phyloP scores from a whole-genome alignment of 768 basidiomycete genomes.

The Agaricus bisporus region DNA sequence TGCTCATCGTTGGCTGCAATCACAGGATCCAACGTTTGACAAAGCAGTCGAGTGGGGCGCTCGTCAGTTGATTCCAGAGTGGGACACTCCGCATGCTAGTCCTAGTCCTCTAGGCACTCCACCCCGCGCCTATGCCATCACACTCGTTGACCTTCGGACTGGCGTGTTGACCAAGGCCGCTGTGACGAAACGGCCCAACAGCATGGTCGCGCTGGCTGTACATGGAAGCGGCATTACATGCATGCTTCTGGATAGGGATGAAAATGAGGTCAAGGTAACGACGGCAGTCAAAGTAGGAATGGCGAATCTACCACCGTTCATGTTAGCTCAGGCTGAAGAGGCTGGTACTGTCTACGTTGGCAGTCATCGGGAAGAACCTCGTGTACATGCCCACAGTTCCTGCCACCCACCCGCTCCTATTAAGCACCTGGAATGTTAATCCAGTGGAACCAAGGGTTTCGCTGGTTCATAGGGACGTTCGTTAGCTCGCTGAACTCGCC shows the following conservation, averaged over 20 bases:
- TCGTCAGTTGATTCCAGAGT: constrained; percentile 8
- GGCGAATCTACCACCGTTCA: constrained; percentile 17
- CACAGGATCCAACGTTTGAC: constrained; percentile 11
- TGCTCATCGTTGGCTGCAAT: neutral
- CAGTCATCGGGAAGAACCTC: too few relatives aligned
- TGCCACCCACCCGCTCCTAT: too few relatives aligned
- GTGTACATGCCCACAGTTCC: too few relatives aligned
- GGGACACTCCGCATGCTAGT: neutral
- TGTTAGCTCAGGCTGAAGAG: constrained; percentile 7
- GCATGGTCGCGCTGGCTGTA: constrained; percentile 12
- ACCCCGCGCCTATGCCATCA: neutral
- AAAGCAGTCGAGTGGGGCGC: constrained; percentile 10
- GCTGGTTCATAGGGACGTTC: too few relatives aligned
- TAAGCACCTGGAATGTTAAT: too few relatives aligned
- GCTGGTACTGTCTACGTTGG: constrained; percentile 8
- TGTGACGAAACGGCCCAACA: constrained; percentile 8
- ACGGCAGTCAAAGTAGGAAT: constrained; percentile 15
- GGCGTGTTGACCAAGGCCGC: constrained; percentile 3
- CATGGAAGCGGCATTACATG: constrained; percentile 18
- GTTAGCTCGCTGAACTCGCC: too few relatives aligned
- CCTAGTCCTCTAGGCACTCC: neutral
- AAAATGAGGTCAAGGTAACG: neutral
- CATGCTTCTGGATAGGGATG: constrained; percentile 16
- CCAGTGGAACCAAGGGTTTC: too few relatives aligned
- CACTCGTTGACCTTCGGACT: constrained; percentile 7